Percentiles rank a stretch among this genome's conserved stretches.
These are phyloP conservation scores for Tolypocladium tundrense DNA, from an alignment of 2,329 filamentous ascomycete genomes.

Conservation along the genomic window DNA sequence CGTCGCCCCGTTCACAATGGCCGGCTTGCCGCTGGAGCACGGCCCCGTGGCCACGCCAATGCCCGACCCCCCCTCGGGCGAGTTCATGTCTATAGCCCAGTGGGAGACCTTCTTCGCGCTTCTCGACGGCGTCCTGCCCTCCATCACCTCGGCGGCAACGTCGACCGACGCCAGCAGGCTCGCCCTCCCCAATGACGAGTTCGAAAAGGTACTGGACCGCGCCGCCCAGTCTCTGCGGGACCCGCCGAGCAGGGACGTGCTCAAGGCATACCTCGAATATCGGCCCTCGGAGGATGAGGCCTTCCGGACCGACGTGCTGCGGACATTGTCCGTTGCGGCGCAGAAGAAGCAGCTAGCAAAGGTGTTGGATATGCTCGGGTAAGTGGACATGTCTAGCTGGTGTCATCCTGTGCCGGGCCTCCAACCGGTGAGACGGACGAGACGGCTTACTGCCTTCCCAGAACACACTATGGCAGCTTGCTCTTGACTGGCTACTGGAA, in stretches of 20 bases:
- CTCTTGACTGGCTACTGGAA: conserved; percentile 58
- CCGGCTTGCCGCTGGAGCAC: neutral
- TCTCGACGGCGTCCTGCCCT: conserved; percentile 50
- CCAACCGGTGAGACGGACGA: neutral
- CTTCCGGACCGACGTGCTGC: conserved; percentile 40
- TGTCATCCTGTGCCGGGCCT: neutral
- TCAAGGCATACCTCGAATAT: conserved; percentile 43
- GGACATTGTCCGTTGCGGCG: conserved; percentile 28
- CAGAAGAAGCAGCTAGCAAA: conserved; percentile 25
- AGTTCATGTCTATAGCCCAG: conserved; percentile 36
- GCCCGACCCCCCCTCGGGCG: conserved; percentile 14
- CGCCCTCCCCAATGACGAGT: conserved; percentile 37
- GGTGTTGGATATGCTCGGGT: conserved; percentile 33
- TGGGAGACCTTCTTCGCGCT: conserved; percentile 45
- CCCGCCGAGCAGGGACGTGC: conserved; percentile 29
- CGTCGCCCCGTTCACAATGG: neutral
- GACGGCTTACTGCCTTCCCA: conserved; percentile 17
- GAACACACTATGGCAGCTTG: conserved; percentile 51
- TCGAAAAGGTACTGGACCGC: conserved; percentile 32
- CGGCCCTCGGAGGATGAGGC: conserved; percentile 38
- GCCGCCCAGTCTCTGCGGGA: conserved; percentile 24
- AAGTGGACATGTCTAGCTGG: conserved; percentile 14
- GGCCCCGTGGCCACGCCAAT: conserved; percentile 8
- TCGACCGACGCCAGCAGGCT: conserved; percentile 25
- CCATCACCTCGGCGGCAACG: conserved; percentile 33